A percentile compares a stretch with the other conserved stretches of the same genome.
These are phyloP conservation scores for Xylaria sp. DNA, from an alignment of 2,329 filamentous ascomycete genomes.

Conservation along the genomic window DNA sequence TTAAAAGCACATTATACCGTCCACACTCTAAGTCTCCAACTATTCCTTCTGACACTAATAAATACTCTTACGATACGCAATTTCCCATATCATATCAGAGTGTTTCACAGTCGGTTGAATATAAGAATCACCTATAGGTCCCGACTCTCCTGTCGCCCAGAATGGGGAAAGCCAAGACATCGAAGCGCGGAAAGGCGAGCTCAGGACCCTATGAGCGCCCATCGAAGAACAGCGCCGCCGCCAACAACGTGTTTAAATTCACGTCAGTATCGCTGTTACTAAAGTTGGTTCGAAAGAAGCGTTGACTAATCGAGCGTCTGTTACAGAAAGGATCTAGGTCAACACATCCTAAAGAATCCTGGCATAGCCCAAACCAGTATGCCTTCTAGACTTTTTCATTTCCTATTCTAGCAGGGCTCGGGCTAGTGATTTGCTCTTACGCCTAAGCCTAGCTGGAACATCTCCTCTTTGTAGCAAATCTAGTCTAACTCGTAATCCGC, in stretches of 20 bases:
- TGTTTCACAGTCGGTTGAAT: not conserved
- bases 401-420: not conserved
- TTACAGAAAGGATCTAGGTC: conserved; percentile 69
- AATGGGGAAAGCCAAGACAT: conserved; percentile 55
- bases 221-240: conserved; percentile 49
- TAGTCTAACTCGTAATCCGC: conserved; percentile 72
- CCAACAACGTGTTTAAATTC: conserved; percentile 96
- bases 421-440: not conserved
- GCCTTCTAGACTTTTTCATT: not conserved
- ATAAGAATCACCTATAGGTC: conserved; percentile 33
- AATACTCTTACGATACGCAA: not conserved
- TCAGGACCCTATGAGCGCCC: conserved; percentile 56
- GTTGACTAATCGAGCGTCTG: not conserved
- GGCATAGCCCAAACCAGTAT: conserved; percentile 37
- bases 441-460: too few relatives aligned
- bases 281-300: not conserved
- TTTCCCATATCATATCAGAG: not conserved
- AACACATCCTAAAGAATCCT: conserved; percentile 77
- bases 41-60: not conserved
- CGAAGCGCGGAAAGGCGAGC: conserved; percentile 50
- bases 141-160: not conserved
- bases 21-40: not conserved
- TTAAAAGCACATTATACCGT: not conserved
- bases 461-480: not conserved
- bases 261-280: conserved; percentile 50